Evolutionary conservation across 352 stramenopile species (phyloP), one percentile per base, ranked within the genome.

Genomic region (Blastocystis sp.): DNA sequence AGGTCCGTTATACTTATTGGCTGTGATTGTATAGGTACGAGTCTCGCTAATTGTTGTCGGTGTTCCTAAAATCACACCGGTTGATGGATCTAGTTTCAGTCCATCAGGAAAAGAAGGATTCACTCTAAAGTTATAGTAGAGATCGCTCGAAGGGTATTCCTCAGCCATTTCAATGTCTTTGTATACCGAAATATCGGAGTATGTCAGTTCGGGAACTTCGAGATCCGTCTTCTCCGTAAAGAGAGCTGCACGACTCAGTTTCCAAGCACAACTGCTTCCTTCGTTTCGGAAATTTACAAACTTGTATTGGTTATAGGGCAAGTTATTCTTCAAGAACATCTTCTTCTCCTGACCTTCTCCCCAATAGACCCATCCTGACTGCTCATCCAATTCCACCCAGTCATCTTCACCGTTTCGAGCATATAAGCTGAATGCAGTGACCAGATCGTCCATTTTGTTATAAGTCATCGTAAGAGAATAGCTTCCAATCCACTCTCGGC

Each of bases 121-220:
- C 23, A 82, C 23, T 0, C 2, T 11, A 26, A 70, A 82, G 59
- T 26, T 45, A 20, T 61, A 66, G 43, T 80, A 80, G 41, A 34
- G 20, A 9, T 61, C 50, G 1, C n/a, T 26, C 13, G 18, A 34
- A 9, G 70, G 70, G 41, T 39, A 62, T 6, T 61, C 37, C 55
- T 80, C 70, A 0, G 45, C 34, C 70, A 80, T 80, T 7, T 80
- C 70, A 26, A 80, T 80, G 34, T 80, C 43, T 53, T 80, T 80
- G 45, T 62, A 64, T 23, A 66, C 50, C 1, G 37, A 26, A 20
- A 26, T 43, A 7, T 15, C 6, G 8, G 29, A 43, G 26, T 37
- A 79, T 9, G 6, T 62, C 47, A 61, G 29, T 23, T 29, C 15
- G 1, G 68, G 68, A 56, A 62, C 50, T 13, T 63, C 54, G 37